Base-by-base conservation (phyloP, 805 yeast genomes). In the Barnettozyma californica region DNA sequence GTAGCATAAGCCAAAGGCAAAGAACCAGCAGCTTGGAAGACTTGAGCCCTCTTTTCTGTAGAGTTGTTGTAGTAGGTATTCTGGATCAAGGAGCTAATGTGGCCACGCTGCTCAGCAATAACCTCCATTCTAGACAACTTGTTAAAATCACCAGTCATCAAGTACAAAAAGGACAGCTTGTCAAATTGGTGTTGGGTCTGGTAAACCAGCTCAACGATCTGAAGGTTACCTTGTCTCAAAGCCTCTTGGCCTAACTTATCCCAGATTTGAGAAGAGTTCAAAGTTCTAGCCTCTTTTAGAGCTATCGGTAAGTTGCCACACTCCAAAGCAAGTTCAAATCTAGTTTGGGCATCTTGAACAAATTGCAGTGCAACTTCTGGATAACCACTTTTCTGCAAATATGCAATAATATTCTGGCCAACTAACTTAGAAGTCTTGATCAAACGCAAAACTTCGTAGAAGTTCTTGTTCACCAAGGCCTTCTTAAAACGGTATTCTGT, bases 341-440 rank as follows among this genome's bases (percentile, higher is more conserved):
- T 81, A 38, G 97, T 88, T 66, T 91, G 96, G 6, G 98, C 85
- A 65, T 94, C 99, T 68, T 90, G 86, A 46, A 94, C 99, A 63
- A 94, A 95, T 68, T 92, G 97, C 53, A 94, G 76, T 2, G 99
- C 99, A 67, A 94, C 83, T 69, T 94, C 99, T 25, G 99, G 98
- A 65, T 85, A 92, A 2, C 99, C 99, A 63, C 88, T 81, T 72
- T 91, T 85, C 67, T 94, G 96, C 61, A 94, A 76, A 66, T 92
- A 94, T 4, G 95, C 94, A 65, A 94, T 91, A 63, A 94, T 94
- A 66, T 91, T 89, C 72, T 95, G 97, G 55, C 99, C 99, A 45
- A 94, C 99, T 63, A 94, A 76, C 61, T 87, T 90, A 20, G 98
- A 91, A 50, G 78, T 81, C 62, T 81, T 83, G 67, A 94, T 94